phyloP scores from a whole-genome alignment of 2,329 filamentous ascomycete species.

The Hymenoscyphus infarciens region DNA sequence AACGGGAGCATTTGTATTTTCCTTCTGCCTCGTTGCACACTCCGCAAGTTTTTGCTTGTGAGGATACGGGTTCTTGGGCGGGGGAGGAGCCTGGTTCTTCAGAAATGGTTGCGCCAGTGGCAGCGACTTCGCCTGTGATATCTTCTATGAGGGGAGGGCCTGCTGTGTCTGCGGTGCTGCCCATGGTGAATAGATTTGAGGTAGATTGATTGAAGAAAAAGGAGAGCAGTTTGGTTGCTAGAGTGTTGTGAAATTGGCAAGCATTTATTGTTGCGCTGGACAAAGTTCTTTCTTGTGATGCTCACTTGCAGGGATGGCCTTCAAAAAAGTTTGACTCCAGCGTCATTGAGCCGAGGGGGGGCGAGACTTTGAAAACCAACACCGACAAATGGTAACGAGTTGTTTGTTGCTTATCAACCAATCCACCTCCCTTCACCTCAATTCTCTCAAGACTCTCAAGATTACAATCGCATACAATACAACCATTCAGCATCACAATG shows the following conservation, averaged over 20 bases:
- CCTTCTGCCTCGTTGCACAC: conserved; percentile 49
- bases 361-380: not conserved
- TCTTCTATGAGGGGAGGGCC: not conserved
- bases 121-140: not conserved
- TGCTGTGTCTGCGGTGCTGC: not conserved
- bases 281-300: not conserved
- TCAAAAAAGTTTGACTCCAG: conserved; percentile 2
- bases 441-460: no score
- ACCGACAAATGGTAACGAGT: no score
- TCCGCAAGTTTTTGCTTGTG: conserved; percentile 44
- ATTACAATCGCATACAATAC: not conserved
- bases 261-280: not conserved
- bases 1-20: conserved; percentile 61
- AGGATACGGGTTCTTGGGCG: not conserved
- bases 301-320: conserved; percentile 7
- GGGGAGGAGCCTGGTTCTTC: not conserved
- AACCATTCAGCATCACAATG: conserved; percentile 17
- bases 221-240: no score
- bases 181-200: not conserved
- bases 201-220: not conserved
- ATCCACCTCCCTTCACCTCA: not conserved
- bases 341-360: conserved; percentile 9
- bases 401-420: not conserved
- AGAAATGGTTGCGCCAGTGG: not conserved
- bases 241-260: not conserved